phyloP scores from a whole-genome alignment of 129 eudicot species.

The Pittosporum tobira region DNA sequence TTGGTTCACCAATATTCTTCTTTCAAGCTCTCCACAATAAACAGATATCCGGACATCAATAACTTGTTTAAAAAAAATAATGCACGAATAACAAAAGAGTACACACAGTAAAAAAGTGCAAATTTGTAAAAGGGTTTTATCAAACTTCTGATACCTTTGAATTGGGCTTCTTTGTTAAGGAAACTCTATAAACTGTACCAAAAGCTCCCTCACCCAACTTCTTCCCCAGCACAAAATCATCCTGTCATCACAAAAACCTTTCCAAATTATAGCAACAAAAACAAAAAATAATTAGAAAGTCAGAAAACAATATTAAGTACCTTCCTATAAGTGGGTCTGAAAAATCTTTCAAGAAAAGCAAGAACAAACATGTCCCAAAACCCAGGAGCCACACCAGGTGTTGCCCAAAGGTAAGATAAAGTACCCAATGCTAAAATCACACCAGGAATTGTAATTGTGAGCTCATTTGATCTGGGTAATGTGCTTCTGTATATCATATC shows the following conservation, averaged over 20 bases:
- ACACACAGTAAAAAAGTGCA: background rate
- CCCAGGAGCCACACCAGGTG: constrained; percentile 99
- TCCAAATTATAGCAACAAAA: constrained; percentile 2
- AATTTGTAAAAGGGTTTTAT: background rate
- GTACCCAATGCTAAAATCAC: constrained; percentile 75
- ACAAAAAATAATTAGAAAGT: background rate
- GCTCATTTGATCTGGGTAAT: constrained; percentile 66
- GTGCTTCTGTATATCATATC: constrained; percentile 94
- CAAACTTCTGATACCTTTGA: constrained; percentile 49
- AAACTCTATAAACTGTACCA: constrained; percentile 80
- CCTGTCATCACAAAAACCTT: constrained; percentile 38
- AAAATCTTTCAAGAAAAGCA: constrained; percentile 84
- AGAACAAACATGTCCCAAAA: constrained; percentile 99
- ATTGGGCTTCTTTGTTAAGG: constrained; percentile 47
- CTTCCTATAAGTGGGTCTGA: constrained; percentile 77
- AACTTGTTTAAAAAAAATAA: too few relatives aligned
- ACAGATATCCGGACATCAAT: too few relatives aligned
- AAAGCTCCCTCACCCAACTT: constrained; percentile 98
- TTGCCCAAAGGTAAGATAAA: constrained; percentile 95
- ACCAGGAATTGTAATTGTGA: constrained; percentile 80
- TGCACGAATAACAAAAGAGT: background rate
- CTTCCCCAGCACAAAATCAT: constrained; percentile 93
- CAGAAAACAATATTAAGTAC: constrained; percentile 22
- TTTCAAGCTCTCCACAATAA: background rate
- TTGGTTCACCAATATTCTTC: background rate